A percentile compares a stretch with the other conserved stretches of the same genome.
Conservation (phyloP, 2,329 filamentous ascomycete species). For the Colletotrichum sp. region DNA sequence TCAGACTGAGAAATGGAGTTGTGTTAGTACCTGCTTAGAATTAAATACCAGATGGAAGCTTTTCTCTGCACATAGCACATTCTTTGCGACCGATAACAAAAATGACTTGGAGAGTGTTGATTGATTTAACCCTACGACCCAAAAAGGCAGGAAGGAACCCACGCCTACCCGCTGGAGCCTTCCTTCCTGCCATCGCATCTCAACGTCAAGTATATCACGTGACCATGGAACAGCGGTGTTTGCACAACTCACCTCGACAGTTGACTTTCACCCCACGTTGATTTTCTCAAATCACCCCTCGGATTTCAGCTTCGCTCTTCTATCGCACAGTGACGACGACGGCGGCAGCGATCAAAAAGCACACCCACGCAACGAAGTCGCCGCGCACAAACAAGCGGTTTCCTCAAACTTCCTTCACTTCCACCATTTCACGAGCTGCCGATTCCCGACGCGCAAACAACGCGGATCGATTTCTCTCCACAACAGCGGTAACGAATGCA, state of each 20-base stretch:
- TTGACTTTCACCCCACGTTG: background rate
- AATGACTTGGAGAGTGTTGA: background rate
- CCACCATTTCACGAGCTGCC: background rate
- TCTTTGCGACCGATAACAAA: background rate
- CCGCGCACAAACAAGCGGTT: background rate
- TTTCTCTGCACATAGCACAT: rapidly evolving
- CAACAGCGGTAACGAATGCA: background rate
- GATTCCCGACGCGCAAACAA: rapidly evolving
- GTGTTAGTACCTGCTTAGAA: rapidly evolving
- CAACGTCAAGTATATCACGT: background rate
- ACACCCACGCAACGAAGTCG: background rate
- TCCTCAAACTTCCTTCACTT: background rate
- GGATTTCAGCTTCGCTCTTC: rapidly evolving
- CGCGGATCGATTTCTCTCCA: rapidly evolving
- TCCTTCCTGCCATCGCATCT: background rate
- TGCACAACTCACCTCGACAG: background rate
- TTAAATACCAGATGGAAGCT: background rate
- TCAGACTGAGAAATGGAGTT: background rate
- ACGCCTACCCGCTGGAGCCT: background rate
- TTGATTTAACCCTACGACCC: background rate
- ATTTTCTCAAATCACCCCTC: background rate
- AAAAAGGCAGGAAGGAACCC: background rate
- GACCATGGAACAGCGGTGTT: background rate
- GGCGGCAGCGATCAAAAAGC: background rate
- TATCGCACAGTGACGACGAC: background rate